These are phyloP conservation scores for Botrytis cinerea DNA, from an alignment of 2,329 filamentous ascomycete genomes.

Conservation along the genomic window DNA sequence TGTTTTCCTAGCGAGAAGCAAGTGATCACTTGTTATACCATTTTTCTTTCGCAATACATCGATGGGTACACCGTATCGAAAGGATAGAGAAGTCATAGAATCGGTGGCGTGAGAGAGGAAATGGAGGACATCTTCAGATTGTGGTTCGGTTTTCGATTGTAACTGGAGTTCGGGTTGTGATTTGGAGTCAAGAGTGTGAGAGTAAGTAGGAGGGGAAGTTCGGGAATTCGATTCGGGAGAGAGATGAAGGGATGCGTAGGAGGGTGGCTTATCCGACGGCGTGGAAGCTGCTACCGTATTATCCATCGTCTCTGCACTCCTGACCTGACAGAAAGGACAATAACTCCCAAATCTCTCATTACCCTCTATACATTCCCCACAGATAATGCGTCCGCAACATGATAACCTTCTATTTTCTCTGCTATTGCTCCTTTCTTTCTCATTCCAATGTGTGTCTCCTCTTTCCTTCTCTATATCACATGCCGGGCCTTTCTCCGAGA, in stretches of 20 bases:
- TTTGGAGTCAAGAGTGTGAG: slow-evolving; percentile 45
- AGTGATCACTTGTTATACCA: slow-evolving; percentile 69
- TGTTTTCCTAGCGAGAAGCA: slow-evolving; percentile 68
- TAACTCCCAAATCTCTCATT: slow-evolving; percentile 16
- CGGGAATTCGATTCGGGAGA: slow-evolving; percentile 11
- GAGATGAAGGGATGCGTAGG: neutral
- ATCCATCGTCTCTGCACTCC: slow-evolving; percentile 46
- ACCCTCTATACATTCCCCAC: slow-evolving; percentile 9
- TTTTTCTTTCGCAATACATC: slow-evolving; percentile 65
- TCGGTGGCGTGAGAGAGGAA: slow-evolving; percentile 72
- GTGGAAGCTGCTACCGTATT: neutral
- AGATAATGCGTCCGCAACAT: slow-evolving; percentile 18
- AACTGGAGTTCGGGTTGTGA: slow-evolving; percentile 16
- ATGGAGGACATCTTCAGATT: slow-evolving; percentile 67
- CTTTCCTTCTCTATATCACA: neutral
- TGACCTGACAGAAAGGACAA: slow-evolving; percentile 75
- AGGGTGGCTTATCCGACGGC: neutral
- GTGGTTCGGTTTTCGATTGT: slow-evolving; percentile 29
- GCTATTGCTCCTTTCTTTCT: neutral
- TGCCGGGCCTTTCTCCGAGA: neutral
- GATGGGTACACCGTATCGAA: slow-evolving; percentile 70
- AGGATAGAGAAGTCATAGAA: slow-evolving; percentile 65
- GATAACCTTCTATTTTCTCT: neutral
- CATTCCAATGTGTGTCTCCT: neutral
- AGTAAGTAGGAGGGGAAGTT: slow-evolving; percentile 31